Conservation (phyloP, 2,329 filamentous ascomycete species). For the Claviceps capensis region DNA sequence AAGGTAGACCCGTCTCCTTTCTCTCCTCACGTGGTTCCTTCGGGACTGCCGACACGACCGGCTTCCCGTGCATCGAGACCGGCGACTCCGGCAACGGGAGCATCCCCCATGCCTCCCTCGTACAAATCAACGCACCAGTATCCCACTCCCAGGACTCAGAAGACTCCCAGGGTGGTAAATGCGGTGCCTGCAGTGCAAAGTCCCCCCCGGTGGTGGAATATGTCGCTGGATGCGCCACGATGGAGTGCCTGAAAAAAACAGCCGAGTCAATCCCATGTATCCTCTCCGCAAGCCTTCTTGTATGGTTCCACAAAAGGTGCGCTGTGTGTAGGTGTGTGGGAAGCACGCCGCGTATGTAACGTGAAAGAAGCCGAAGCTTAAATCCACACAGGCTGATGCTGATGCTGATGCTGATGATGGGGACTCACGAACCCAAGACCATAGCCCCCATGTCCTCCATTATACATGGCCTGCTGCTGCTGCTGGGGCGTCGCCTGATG, state of each 20-base stretch:
- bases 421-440: slow-evolving; percentile 48
- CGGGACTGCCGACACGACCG: background rate
- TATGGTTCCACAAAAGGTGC: too few relatives aligned
- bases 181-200: slow-evolving; percentile 21
- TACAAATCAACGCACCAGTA: slow-evolving; percentile 31
- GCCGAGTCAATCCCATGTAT: slow-evolving; percentile 37
- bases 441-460: slow-evolving; percentile 26
- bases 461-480: slow-evolving; percentile 19
- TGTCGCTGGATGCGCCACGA: slow-evolving; percentile 28
- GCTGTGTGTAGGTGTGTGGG: slow-evolving; percentile 11
- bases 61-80: slow-evolving; percentile 19
- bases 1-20: slow-evolving; percentile 14
- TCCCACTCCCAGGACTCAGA: slow-evolving; percentile 9
- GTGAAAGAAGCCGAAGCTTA: slow-evolving; percentile 29
- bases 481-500: slow-evolving; percentile 29
- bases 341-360: slow-evolving; percentile 21
- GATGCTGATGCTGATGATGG: slow-evolving; percentile 18
- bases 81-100: slow-evolving; percentile 33
- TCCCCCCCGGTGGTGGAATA: slow-evolving; percentile 28
- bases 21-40: too few relatives aligned
- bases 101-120: slow-evolving; percentile 27
- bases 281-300: too few relatives aligned
- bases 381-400: slow-evolving; percentile 42
- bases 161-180: slow-evolving; percentile 13
- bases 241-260: slow-evolving; percentile 29